Evolutionary conservation across 495 filamentous ascomycete species (phyloP), one percentile per base, ranked within the genome.

Genomic region (Annulohypoxylon stygium): DNA sequence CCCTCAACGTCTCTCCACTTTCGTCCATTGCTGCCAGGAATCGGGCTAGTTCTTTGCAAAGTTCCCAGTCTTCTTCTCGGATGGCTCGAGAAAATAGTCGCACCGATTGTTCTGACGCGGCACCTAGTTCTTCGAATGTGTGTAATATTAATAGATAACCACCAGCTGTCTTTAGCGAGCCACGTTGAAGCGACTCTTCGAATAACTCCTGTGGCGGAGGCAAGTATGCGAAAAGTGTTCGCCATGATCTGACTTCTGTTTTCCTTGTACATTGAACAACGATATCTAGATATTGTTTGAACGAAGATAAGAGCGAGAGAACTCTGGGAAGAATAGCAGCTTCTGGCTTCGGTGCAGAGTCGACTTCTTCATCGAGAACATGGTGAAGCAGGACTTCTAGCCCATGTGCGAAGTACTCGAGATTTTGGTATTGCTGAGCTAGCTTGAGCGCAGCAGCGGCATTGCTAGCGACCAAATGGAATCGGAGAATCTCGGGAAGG

Each of bases 231-330:
- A 98, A 98, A 2, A 99, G 86, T 1, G 97, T 97, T 30, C 91
- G 90, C 97, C 97, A 99, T 20, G 92, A 97, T 30, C 95, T 90
- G 6, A 97, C 89, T 74, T 99, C 97, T 0, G 97, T 99, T 81
- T 99, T 98, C 20, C 97, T 91, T 0, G 96, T 97, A 80, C 97
- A 99, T 83, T 97, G 95, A 0, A 99, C 94, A 4, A 99, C 90
- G 64, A 97, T 94, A 77, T 98, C 96, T 34, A 98, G 89, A 67
- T 97, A 98, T 57, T 93, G 85, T 30, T 91, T 90, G 70, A 98
- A 97, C 0, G 93, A 93, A 0, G 94, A 94, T 3, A 99, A 87
- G 68, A 98, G 96, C 0, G 92, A 92, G 20, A 98, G 89, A 7
- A 97, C 93, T 25, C 88, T 90, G 1, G 97, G 96, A 4, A 99